Conservation (phyloP, 2,329 filamentous ascomycete species). For the Peltaster fructicola region DNA sequence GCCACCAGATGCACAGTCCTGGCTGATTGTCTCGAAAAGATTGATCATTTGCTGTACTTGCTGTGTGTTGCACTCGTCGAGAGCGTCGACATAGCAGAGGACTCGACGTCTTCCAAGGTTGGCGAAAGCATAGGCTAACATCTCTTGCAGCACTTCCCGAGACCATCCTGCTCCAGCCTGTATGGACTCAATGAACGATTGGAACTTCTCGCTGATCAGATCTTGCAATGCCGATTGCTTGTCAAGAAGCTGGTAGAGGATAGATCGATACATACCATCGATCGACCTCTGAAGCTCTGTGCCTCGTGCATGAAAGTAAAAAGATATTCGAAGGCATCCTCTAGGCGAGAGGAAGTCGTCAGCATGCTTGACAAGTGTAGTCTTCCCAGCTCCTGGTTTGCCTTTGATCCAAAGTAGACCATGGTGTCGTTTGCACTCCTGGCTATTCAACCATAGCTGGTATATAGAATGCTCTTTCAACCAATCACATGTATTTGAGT, state of each 20-base stretch:
- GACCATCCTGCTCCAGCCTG: too few species aligned
- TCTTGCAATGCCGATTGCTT: too few species aligned
- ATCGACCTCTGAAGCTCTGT: neutral
- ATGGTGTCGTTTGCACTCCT: neutral
- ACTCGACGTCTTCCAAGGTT: neutral
- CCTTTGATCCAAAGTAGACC: slow-evolving; percentile 3
- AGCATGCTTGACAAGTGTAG: slow-evolving; percentile 1
- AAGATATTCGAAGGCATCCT: neutral
- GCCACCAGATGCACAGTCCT: neutral
- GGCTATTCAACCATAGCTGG: too few species aligned
- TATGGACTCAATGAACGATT: too few species aligned
- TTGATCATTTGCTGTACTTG: neutral
- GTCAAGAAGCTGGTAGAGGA: slow-evolving; percentile 2
- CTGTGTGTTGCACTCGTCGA: slow-evolving; percentile 2
- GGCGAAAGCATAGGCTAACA: neutral
- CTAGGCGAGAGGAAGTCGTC: too few species aligned
- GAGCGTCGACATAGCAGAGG: slow-evolving; percentile 2
- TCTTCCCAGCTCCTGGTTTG: slow-evolving; percentile 2
- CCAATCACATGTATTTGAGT: slow-evolving; percentile 1
- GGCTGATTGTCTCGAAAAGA: neutral
- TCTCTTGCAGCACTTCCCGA: neutral
- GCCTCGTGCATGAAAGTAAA: slow-evolving; percentile 2
- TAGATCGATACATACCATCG: slow-evolving; percentile 3
- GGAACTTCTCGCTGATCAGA: neutral
- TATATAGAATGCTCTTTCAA: too few species aligned